Evolutionary conservation across 257 asterid genomes (phyloP).

Genomic region (Nicotiana sylvestris): DNA sequence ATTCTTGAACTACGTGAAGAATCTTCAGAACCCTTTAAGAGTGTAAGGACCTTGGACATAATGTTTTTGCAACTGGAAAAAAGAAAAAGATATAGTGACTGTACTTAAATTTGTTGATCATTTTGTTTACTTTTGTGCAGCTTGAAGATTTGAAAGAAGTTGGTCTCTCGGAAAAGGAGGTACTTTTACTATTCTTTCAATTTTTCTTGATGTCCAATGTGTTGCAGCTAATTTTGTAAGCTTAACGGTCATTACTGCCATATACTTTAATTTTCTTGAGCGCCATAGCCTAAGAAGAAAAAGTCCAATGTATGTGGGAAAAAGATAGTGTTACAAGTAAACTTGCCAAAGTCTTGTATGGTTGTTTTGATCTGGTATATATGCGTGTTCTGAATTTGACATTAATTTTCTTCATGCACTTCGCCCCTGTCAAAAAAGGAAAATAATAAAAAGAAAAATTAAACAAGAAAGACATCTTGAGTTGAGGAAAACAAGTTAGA

Average conservation of each 20-base stretch:
- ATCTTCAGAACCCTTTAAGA: constrained; percentile 76
- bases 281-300: not conserved
- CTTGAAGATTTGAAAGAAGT: constrained; percentile 73
- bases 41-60: constrained; percentile 32
- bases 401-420: not conserved
- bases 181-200: constrained; percentile 11
- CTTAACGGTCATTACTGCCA: not conserved
- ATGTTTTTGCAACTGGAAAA: not conserved
- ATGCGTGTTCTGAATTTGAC: not conserved
- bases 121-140: constrained; percentile 29
- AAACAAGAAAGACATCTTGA: not conserved
- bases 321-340: not conserved
- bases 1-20: constrained; percentile 74
- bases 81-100: not conserved
- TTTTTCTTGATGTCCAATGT: not conserved
- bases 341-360: not conserved
- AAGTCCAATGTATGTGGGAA: not conserved
- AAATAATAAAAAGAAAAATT: not conserved
- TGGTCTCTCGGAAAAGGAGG: constrained; percentile 87
- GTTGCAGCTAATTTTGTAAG: not conserved
- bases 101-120: not conserved
- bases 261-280: not conserved
- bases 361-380: not conserved
- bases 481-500: not conserved
- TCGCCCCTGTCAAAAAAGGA: not conserved